These are phyloP conservation scores for Gossypium mustelinum DNA, from an alignment of 345 rosid species.

Conservation along the genomic window DNA sequence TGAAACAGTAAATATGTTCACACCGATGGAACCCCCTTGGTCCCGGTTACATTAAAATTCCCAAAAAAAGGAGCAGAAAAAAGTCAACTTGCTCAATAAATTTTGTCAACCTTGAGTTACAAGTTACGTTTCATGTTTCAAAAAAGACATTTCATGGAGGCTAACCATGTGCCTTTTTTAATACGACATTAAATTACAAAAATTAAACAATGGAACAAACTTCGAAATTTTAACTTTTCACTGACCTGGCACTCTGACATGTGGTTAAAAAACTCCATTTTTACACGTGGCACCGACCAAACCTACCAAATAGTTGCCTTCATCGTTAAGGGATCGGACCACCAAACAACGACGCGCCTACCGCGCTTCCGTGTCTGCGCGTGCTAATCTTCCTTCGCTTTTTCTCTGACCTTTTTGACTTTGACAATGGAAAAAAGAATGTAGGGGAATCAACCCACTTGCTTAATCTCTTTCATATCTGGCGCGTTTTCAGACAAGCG, in stretches of 20 bases:
- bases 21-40: neutral
- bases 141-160: constrained; percentile 1
- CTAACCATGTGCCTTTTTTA: neutral
- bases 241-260: too few species aligned
- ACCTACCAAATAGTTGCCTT: neutral
- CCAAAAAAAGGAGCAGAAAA: neutral
- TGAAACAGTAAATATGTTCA: neutral
- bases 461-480: neutral
- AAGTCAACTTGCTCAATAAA: neutral
- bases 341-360: neutral
- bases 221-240: neutral
- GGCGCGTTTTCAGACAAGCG: constrained; percentile 45
- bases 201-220: neutral
- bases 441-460: neutral
- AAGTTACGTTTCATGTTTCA: neutral
- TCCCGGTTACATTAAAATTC: neutral
- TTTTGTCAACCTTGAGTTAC: neutral
- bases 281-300: neutral
- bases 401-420: neutral
- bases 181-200: neutral
- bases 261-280: neutral
- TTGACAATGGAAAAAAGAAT: neutral
- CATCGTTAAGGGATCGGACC: constrained; percentile 5
- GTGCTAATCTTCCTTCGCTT: neutral
- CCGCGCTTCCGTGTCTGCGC: neutral